Conservation (phyloP, 306 rosid genomes). For the Begonia fuchsioides region DNA sequence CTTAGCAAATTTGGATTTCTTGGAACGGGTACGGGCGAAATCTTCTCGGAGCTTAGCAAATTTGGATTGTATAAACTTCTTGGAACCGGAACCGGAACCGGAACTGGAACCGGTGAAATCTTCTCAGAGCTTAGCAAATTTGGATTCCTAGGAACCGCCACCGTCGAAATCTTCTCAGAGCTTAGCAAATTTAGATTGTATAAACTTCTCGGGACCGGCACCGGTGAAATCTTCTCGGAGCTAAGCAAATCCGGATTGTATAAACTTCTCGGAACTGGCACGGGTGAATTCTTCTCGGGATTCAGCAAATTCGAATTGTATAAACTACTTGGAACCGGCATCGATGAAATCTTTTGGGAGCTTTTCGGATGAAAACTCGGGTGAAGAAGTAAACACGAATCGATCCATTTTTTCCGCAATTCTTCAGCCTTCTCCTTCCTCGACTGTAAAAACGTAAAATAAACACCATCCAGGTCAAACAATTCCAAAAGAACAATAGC, state of each 20-base stretch:
- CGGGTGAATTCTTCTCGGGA: constrained; percentile 37
- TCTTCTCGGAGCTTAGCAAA: too few relatives aligned
- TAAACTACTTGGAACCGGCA: too few relatives aligned
- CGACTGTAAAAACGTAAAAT: constrained; percentile 4
- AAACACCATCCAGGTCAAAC: too few relatives aligned
- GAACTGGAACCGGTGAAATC: too few relatives aligned
- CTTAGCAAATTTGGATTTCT: too few relatives aligned
- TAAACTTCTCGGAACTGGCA: constrained; percentile 33
- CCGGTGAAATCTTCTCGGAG: constrained; percentile 35
- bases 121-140: too few relatives aligned
- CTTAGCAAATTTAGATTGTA: constrained; percentile 30
- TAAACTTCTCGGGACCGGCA: constrained; percentile 34
- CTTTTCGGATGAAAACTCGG: constrained; percentile 58
- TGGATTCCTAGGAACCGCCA: constrained; percentile 32
- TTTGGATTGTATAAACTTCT: too few relatives aligned
- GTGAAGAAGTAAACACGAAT: constrained; percentile 52
- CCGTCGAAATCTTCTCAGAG: constrained; percentile 35
- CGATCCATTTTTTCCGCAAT: constrained; percentile 73
- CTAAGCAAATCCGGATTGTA: constrained; percentile 30
- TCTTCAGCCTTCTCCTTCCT: constrained; percentile 31
- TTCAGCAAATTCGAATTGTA: too few relatives aligned
- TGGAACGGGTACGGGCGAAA: too few relatives aligned
- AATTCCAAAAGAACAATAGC: background rate
- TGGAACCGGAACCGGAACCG: too few relatives aligned
- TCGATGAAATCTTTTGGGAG: too few relatives aligned